Evolutionary conservation across 176 grass and related monocot species (phyloP).

Genomic region (Hordeum marinum): DNA sequence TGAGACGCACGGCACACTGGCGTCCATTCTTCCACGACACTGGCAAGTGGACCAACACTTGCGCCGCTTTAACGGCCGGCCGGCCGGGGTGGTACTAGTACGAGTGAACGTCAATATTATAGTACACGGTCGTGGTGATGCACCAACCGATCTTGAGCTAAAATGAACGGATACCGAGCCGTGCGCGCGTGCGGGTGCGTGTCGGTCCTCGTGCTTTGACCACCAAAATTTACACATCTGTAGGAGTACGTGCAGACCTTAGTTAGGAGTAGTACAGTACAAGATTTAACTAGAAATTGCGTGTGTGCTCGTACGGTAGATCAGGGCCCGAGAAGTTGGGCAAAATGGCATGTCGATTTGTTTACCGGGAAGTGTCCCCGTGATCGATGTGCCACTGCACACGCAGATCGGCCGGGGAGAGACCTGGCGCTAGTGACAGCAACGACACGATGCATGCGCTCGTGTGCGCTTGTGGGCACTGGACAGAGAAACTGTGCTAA

Average conservation of each 20-base stretch:
- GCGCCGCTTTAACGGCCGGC: conserved; percentile 23
- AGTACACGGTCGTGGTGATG: neutral
- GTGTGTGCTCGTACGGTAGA: conserved; percentile 8
- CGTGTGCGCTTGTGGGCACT: conserved; percentile 14
- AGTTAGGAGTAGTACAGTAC: too few species aligned
- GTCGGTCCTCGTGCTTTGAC: conserved; percentile 61
- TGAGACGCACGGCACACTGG: neutral
- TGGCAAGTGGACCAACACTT: neutral
- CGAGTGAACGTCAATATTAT: neutral
- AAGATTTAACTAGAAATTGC: neutral
- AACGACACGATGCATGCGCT: neutral
- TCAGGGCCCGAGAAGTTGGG: neutral
- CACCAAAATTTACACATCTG: neutral
- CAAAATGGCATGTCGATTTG: conserved; percentile 8
- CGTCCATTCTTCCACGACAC: neutral
- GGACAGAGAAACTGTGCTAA: neutral
- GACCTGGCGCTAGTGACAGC: conserved; percentile 1
- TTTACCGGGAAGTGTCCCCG: neutral
- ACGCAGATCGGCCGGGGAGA: neutral
- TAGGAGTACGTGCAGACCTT: neutral
- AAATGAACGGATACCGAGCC: conserved; percentile 20
- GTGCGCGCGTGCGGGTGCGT: conserved; percentile 7
- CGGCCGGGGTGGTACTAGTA: neutral
- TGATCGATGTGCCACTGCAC: conserved; percentile 13
- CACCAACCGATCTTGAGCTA: neutral